Percentiles rank a stretch among this genome's conserved stretches.
phyloP scores from a whole-genome alignment of 331 rosid species.

The Acacia concinna region DNA sequence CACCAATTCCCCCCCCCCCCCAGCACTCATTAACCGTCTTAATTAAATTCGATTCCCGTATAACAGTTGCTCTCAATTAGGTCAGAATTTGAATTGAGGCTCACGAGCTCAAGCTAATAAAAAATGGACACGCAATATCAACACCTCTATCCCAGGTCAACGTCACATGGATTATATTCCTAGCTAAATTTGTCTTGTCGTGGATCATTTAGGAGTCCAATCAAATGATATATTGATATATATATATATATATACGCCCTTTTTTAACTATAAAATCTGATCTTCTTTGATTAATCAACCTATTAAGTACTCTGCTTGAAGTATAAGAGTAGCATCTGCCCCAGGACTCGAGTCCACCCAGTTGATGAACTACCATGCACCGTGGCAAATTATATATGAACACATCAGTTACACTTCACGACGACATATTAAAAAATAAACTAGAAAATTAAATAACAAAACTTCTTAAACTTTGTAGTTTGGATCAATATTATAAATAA shows the following conservation, averaged over 20 bases:
- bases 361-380: background rate
- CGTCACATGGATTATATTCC: background rate
- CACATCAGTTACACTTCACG: background rate
- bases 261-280: too few relatives aligned
- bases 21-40: background rate
- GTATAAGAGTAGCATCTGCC: background rate
- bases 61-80: background rate
- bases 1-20: too few relatives aligned
- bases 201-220: background rate
- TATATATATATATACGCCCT: too few relatives aligned
- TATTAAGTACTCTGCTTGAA: background rate
- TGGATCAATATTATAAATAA: background rate
- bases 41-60: background rate
- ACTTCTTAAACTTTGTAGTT: background rate
- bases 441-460: too few relatives aligned
- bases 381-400: background rate
- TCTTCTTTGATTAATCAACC: too few relatives aligned
- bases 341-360: background rate
- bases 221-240: conserved; percentile 12
- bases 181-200: background rate
- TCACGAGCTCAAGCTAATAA: background rate
- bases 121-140: background rate
- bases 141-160: background rate
- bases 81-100: background rate
- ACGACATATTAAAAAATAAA: background rate